Conservation (phyloP, 352 stramenopile genomes). For the Globisporangium solare region DNA sequence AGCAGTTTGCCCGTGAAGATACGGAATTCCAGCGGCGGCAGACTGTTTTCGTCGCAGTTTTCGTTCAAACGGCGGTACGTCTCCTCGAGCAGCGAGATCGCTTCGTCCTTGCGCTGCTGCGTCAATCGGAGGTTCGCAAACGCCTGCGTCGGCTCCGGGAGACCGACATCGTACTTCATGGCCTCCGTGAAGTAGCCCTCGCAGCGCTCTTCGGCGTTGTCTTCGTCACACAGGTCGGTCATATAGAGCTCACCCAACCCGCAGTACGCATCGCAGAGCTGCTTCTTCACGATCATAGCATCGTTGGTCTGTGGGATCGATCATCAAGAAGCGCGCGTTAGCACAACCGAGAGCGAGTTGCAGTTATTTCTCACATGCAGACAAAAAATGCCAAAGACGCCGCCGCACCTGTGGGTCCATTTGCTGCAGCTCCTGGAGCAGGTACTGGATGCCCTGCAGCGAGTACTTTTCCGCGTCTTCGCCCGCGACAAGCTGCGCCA, state of each 20-base stretch:
- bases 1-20: conserved; percentile 79
- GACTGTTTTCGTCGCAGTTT: conserved; percentile 57
- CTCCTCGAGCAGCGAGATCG: conserved; percentile 86
- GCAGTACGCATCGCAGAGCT: conserved; percentile 93
- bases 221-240: conserved; percentile 93
- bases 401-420: conserved; percentile 18
- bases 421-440: conserved; percentile 53
- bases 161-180: conserved; percentile 86
- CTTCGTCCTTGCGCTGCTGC: conserved; percentile 89
- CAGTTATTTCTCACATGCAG: background rate
- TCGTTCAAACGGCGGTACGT: conserved; percentile 88
- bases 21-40: conserved; percentile 84
- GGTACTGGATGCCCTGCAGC: conserved; percentile 60
- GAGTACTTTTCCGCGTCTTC: conserved; percentile 70
- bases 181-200: conserved; percentile 88
- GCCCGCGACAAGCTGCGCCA: conserved; percentile 69
- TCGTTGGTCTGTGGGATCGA: conserved; percentile 36
- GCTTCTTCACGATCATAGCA: conserved; percentile 73
- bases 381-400: background rate
- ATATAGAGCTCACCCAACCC: conserved; percentile 96
- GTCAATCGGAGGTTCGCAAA: conserved; percentile 93
- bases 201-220: conserved; percentile 91
- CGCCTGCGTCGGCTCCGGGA: conserved; percentile 92
- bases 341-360: too few species aligned
- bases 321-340: background rate